Percentiles rank a stretch among this genome's conserved stretches.
Evolutionary conservation across 352 stramenopile genomes (phyloP).

Genomic region (Thraustochytrium sp.): DNA sequence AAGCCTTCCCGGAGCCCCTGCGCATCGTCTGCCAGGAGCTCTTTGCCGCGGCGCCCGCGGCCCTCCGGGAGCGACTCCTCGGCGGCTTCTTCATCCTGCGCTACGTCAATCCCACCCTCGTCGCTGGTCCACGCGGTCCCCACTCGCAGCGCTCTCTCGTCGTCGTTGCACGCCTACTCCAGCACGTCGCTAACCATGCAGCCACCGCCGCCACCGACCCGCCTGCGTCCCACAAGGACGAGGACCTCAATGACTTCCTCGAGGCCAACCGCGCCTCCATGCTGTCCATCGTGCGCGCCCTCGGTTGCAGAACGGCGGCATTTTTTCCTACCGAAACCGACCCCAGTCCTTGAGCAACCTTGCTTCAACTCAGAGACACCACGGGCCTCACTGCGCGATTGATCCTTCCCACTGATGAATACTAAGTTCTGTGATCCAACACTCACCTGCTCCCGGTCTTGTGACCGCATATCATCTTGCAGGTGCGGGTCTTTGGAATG

Average conservation of each 20-base stretch:
- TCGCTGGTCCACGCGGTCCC: neutral
- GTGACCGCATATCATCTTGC: no score
- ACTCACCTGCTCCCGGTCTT: no score
- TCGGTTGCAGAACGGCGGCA: no score
- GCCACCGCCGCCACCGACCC: neutral
- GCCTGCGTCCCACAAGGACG: neutral
- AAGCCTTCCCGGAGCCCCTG: neutral
- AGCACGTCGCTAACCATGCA: constrained; percentile 13
- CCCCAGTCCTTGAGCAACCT: no score
- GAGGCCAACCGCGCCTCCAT: neutral
- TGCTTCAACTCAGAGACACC: no score
- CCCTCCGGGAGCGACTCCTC: neutral
- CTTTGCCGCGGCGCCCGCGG: neutral
- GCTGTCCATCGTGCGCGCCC: neutral
- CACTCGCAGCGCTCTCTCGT: neutral
- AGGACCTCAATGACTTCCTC: neutral
- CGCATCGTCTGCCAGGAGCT: neutral
- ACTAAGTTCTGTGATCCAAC: no score
- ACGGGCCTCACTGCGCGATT: no score
- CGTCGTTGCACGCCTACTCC: neutral
- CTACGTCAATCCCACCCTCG: constrained; percentile 3
- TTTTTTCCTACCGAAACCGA: no score
- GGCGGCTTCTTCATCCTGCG: neutral
- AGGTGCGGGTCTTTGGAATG: no score
- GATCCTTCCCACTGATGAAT: no score